Conservation (phyloP, 768 basidiomycete genomes). For the Rubroboletus satanas region DNA sequence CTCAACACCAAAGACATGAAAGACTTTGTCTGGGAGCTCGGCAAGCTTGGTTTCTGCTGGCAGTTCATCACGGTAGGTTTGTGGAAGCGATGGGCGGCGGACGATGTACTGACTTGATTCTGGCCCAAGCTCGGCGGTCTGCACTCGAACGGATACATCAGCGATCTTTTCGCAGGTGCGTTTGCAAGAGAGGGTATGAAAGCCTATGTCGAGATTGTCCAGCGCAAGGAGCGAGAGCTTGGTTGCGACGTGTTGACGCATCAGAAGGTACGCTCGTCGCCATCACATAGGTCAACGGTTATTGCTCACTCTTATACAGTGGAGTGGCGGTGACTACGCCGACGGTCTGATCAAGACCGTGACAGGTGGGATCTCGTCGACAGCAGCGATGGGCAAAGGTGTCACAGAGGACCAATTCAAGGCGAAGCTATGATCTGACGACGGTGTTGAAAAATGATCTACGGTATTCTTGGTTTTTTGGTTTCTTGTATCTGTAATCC, state of each 20-base stretch:
- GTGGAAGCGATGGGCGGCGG: not conserved
- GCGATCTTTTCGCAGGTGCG: constrained; percentile 83
- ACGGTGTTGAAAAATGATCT: not conserved
- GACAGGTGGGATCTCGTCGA: constrained; percentile 95
- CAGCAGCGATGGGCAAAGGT: constrained; percentile 98
- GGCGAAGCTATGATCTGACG: constrained; percentile 38
- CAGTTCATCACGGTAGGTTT: constrained; percentile 93
- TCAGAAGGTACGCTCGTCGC: constrained; percentile 66
- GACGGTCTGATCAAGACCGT: constrained; percentile 92
- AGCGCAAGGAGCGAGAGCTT: constrained; percentile 87
- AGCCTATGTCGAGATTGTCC: constrained; percentile 94
- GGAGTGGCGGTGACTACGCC: constrained; percentile 93
- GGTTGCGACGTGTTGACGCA: constrained; percentile 97
- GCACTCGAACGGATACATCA: constrained; percentile 97
- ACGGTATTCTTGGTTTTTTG: not conserved
- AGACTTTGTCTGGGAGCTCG: constrained; percentile 86
- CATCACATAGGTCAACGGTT: not conserved
- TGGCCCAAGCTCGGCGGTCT: constrained; percentile 79
- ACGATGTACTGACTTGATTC: constrained; percentile 2
- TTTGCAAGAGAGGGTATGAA: constrained; percentile 98
- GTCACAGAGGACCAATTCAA: constrained; percentile 89
- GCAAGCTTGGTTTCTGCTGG: constrained; percentile 96
- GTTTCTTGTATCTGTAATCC: constrained; percentile 2
- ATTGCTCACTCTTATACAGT: constrained; percentile 44
- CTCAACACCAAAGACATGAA: constrained; percentile 83